Conservation (phyloP, 495 filamentous ascomycete species). For the Hypoxylon cercidicola region DNA sequence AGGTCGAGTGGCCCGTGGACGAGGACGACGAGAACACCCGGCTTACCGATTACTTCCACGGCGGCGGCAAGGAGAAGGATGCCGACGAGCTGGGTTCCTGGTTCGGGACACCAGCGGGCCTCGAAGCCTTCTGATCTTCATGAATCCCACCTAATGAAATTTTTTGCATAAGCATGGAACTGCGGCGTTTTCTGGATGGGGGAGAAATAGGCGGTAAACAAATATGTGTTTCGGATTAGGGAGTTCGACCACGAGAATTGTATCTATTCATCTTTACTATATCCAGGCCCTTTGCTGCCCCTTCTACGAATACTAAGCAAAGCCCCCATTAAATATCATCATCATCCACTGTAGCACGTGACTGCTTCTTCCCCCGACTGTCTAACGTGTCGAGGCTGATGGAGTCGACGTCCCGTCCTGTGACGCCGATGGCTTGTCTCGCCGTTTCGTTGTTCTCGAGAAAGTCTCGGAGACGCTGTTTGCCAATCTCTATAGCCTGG, state of each 20-base stretch:
- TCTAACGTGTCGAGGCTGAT: constrained; percentile 70
- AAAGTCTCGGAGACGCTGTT: constrained; percentile 87
- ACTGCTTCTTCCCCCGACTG: constrained; percentile 66
- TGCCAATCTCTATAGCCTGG: constrained; percentile 89
- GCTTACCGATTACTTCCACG: constrained; percentile 78
- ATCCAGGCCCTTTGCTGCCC: constrained; percentile 34
- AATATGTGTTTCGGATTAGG: constrained; percentile 27
- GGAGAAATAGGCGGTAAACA: constrained; percentile 2
- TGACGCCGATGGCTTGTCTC: constrained; percentile 81
- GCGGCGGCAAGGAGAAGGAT: constrained; percentile 53
- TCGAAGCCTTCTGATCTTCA: constrained; percentile 65
- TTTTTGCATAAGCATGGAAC: constrained; percentile 31
- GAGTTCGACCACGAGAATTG: constrained; percentile 19
- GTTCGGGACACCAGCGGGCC: constrained; percentile 69
- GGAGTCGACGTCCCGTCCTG: constrained; percentile 55
- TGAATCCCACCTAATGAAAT: constrained; percentile 25
- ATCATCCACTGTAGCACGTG: constrained; percentile 53
- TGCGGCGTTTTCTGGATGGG: constrained; percentile 30
- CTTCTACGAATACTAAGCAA: constrained; percentile 26
- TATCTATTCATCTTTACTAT: constrained; percentile 38
- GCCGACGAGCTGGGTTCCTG: constrained; percentile 67
- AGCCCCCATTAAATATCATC: constrained; percentile 54
- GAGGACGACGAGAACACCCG: constrained; percentile 71
- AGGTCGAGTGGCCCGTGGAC: constrained; percentile 85
- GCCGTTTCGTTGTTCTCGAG: constrained; percentile 83